Evolutionary conservation across 1,284 basidiomycete species (phyloP), one percentile per base, ranked within the genome.

Genomic region (Irpex sp.): DNA sequence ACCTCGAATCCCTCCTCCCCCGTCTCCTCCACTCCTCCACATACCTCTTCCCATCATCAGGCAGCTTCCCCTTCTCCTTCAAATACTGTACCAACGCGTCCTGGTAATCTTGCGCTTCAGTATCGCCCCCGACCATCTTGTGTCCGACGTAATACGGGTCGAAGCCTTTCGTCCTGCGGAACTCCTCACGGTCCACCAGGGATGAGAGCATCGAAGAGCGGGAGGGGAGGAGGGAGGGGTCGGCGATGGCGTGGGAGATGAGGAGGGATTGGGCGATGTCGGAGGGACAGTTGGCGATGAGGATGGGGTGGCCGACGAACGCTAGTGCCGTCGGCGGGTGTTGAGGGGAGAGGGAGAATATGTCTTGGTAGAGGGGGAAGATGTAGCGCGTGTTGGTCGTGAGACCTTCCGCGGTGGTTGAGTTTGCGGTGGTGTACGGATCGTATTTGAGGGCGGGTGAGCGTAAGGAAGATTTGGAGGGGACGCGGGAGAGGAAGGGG

Each of bases 71-170:
- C 61, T 70, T 67, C 54, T 70, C 64, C 68, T 81, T 80, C 57
- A 84, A 68, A 61, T 76, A 76, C 18, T 74, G 71, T 16, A 83
- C 73, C 1, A 84, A 70, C 16, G 69, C 67, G 60, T 84, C 79
- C 67, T 82, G 80, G 65, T 84, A 83, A 57, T 78, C 78, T 58
- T 76, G 77, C 8, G 75, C 72, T 19, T 74, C 75, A 19, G 73
- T 71, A 37, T 73, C 67, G 33, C 68, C 67, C 8, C 72, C 71
- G 18, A 79, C 67, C 65, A 83, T 74, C 36, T 73, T 71, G 67
- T 85, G 83, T 0, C 83, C 83, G 59, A 77, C 66, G 18, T 70
- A 63, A 64, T 81, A 82, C 0, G 82, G 82, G 64, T 85, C 79
- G 19, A 74, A 72, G 7, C 82, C 82, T 19, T 69, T 67, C 10